These are phyloP conservation scores for Hypoxylon intermedium DNA, from an alignment of 495 filamentous ascomycete genomes.

Conservation along the genomic window DNA sequence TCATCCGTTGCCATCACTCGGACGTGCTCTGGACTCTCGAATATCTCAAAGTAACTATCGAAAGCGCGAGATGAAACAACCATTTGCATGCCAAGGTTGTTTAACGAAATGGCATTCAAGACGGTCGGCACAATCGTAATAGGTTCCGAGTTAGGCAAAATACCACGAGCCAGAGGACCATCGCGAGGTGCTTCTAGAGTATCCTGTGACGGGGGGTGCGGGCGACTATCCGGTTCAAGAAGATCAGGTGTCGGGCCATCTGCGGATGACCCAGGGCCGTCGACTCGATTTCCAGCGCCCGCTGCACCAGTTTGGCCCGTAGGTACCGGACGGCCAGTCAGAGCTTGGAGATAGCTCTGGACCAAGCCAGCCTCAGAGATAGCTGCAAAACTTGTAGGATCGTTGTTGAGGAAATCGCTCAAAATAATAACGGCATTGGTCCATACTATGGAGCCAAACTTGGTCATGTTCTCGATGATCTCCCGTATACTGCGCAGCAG, in stretches of 20 bases:
- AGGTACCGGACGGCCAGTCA: conserved; percentile 66
- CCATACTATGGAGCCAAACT: conserved; percentile 93
- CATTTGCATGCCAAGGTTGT: conserved; percentile 84
- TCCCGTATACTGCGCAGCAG: conserved; percentile 77
- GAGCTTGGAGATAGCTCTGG: conserved; percentile 77
- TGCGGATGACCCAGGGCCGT: conserved; percentile 46
- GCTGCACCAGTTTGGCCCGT: conserved; percentile 48
- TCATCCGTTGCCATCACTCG: conserved; percentile 77
- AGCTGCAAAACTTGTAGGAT: conserved; percentile 95
- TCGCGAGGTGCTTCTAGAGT: conserved; percentile 51
- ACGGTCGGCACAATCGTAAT: conserved; percentile 85
- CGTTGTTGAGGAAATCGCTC: conserved; percentile 97
- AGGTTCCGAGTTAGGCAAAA: conserved; percentile 83
- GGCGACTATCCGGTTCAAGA: conserved; percentile 51
- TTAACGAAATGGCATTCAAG: conserved; percentile 93
- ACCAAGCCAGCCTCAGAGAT: conserved; percentile 93
- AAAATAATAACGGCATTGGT: conserved; percentile 88
- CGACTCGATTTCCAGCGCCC: conserved; percentile 41
- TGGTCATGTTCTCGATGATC: conserved; percentile 77
- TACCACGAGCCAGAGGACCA: conserved; percentile 68
- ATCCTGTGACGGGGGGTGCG: conserved; percentile 52
- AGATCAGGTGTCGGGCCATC: conserved; percentile 49
- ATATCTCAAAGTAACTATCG: conserved; percentile 89
- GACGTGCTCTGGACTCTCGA: conserved; percentile 89
- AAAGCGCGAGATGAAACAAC: conserved; percentile 84